Percentiles rank a stretch among this genome's conserved stretches.
Conservation (phyloP, 257 asterid species). For the Verbena officinalis region DNA sequence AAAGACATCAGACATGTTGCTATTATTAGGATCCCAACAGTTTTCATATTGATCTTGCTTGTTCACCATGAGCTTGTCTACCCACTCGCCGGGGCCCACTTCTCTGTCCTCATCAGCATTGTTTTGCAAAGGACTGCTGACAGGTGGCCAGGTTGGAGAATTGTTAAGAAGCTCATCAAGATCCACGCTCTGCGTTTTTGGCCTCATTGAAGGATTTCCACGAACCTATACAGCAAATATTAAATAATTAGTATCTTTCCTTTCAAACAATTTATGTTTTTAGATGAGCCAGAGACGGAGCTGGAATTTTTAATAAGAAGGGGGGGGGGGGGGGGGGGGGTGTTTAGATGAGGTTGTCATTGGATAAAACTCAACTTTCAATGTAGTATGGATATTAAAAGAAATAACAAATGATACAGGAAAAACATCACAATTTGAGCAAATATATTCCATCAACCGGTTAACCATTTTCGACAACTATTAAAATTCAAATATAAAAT, state of each 20-base stretch:
- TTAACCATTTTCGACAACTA: too few relatives aligned
- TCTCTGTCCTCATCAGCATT: slow-evolving; percentile 67
- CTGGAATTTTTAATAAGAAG: too few relatives aligned
- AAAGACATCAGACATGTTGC: slow-evolving; percentile 43
- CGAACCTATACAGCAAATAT: slow-evolving; percentile 43
- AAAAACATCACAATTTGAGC: slow-evolving; percentile 11
- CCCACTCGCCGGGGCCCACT: slow-evolving; percentile 81
- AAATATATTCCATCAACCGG: not conserved
- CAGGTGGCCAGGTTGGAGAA: slow-evolving; percentile 89
- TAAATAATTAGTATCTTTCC: slow-evolving; percentile 1
- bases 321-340: too few relatives aligned
- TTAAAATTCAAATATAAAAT: too few relatives aligned
- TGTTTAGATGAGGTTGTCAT: too few relatives aligned
- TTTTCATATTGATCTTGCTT: slow-evolving; percentile 73
- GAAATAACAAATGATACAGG: not conserved
- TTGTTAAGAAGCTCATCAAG: slow-evolving; percentile 76
- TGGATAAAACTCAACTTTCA: not conserved
- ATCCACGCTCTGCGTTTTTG: slow-evolving; percentile 69
- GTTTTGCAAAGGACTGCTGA: slow-evolving; percentile 52
- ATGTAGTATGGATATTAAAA: not conserved
- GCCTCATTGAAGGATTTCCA: slow-evolving; percentile 51
- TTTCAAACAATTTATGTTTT: too few relatives aligned
- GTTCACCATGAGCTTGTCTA: slow-evolving; percentile 96
- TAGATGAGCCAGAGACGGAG: too few relatives aligned
- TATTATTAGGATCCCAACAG: slow-evolving; percentile 56